Evolutionary conservation across 2,329 filamentous ascomycete genomes (phyloP), one percentile per base, ranked within the genome.

Genomic region (Purpureocillium lavendulum): DNA sequence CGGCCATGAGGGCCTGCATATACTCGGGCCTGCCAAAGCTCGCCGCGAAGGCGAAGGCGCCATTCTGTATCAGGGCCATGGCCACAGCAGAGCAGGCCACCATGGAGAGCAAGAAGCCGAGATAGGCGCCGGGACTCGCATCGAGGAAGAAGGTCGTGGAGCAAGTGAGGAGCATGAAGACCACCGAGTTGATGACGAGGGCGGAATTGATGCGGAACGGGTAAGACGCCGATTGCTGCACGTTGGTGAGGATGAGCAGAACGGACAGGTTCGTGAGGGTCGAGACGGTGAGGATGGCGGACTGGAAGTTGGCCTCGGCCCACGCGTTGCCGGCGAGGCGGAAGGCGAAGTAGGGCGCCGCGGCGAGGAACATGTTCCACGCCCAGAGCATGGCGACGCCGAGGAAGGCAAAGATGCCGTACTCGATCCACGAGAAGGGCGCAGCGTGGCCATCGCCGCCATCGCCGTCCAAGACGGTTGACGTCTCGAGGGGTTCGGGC

Each of bases 361-460:
- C 88, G 34, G 92, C 90, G 50, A 97, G 77, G 61, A 97, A 96
- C 90, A 96, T 96, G 68, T 97, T 97, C 87, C 90, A 97, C 40
- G 90, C 88, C 90, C 90, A 97, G 33, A 97, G 73, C 92, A 97
- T 97, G 38, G 89, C 86, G 41, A 95, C 73, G 37, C 92, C 92
- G 18, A 97, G 69, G 37, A 95, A 66, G 40, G 84, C 69, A 61
- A 97, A 97, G 56, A 95, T 82, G 51, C 65, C 67, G 63, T 97
- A 98, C 59, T 94, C 86, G 29, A 86, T 56, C 80, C 84, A 88
- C 45, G 87, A 94, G 65, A 95, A 95, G 14, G 70, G 69, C 28
- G 64, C 53, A 29, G 67, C 64, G 13, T 65, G 53, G 30, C 15
- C 26, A n/a, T 33, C 26, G 17, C 11, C 21, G 29, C 13, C 29